A percentile compares a stretch with the other conserved stretches of the same genome.
Conservation (phyloP, 176 grass and related monocot species). For the Bonia amplexicaulis region DNA sequence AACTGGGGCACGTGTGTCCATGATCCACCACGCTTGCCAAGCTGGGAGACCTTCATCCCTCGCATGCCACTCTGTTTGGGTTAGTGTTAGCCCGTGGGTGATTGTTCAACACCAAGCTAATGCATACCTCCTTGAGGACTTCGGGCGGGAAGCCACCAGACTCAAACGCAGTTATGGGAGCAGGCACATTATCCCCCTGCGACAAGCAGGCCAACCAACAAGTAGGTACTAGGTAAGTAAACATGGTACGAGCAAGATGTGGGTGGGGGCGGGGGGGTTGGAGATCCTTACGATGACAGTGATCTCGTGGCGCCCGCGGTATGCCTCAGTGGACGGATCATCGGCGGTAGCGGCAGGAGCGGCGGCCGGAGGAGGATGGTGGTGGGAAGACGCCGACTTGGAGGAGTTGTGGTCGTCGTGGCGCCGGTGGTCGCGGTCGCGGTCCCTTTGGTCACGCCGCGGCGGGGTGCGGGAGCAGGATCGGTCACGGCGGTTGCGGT, state of each 20-base stretch:
- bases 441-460: conserved; percentile 39
- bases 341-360: neutral
- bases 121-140: conserved; percentile 90
- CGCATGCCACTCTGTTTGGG: conserved; percentile 16
- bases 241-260: neutral
- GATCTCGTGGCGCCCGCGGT: conserved; percentile 84
- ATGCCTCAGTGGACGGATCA: conserved; percentile 55
- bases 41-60: conserved; percentile 10
- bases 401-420: conserved; percentile 44
- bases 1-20: conserved; percentile 1
- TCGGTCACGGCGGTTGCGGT: conserved; percentile 21
- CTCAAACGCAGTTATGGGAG: conserved; percentile 80
- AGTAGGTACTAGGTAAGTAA: neutral
- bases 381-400: conserved; percentile 26
- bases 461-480: conserved; percentile 42
- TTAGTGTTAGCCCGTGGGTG: conserved; percentile 34
- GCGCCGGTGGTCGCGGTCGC: conserved; percentile 50
- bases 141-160: conserved; percentile 65
- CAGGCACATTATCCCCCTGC: conserved; percentile 80
- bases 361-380: conserved; percentile 23
- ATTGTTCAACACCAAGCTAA: conserved; percentile 13
- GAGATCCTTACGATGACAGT: conserved; percentile 56
- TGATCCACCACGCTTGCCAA: neutral
- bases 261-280: neutral
- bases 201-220: conserved; percentile 23